phyloP scores from a whole-genome alignment of 108 stramenopile genomes.

The Discostella stelligeroides region DNA sequence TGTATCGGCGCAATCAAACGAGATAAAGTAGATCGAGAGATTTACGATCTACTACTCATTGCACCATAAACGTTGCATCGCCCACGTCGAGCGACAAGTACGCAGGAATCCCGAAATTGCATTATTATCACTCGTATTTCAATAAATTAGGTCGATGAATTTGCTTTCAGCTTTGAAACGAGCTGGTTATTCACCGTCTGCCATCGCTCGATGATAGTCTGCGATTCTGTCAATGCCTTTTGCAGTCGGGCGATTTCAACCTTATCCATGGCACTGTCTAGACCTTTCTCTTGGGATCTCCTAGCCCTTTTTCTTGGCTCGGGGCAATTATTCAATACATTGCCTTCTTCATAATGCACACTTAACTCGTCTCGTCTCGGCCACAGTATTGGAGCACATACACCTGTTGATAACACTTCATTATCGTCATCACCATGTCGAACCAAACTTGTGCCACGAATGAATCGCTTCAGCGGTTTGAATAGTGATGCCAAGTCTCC shows the following conservation, averaged over 20 bases:
- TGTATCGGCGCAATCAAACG: too few relatives aligned
- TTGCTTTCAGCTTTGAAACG: too few relatives aligned
- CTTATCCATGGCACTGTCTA: too few relatives aligned
- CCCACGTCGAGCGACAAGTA: too few relatives aligned
- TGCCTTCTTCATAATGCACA: conserved; percentile 14
- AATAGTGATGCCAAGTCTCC: conserved; percentile 19
- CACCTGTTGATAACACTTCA: background rate
- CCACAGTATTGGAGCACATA: conserved; percentile 27
- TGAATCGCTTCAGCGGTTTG: conserved; percentile 40
- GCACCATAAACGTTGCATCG: too few relatives aligned
- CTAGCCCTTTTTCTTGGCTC: conserved; percentile 8
- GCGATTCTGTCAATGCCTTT: conserved; percentile 56
- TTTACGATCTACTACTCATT: too few relatives aligned
- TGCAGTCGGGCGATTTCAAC: conserved; percentile 51
- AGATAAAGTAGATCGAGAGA: too few relatives aligned
- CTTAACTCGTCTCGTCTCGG: conserved; percentile 24
- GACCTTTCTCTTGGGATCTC: background rate
- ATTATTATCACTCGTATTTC: too few relatives aligned
- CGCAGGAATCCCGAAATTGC: too few relatives aligned
- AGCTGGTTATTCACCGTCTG: conserved; percentile 76
- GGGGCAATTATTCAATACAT: background rate
- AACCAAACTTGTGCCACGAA: conserved; percentile 37
- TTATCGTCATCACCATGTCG: conserved; percentile 9
- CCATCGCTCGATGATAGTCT: conserved; percentile 64
- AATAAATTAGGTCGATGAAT: too few relatives aligned